Evolutionary conservation across 208 protist species (phyloP), one percentile per base, ranked within the genome.

Genomic region (Acanthamoeba culbertsoni): DNA sequence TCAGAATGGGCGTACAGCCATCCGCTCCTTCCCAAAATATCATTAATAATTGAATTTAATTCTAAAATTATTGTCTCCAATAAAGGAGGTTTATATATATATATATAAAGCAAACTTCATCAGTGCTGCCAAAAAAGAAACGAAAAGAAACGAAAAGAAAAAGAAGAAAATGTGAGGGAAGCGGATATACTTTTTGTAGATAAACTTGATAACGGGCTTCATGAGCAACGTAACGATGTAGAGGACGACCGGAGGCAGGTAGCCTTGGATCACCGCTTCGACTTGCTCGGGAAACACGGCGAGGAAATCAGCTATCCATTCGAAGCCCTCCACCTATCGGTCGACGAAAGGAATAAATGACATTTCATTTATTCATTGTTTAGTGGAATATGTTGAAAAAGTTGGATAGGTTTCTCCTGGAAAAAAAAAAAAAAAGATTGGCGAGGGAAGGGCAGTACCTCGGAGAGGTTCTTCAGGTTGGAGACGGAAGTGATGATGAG

Each of bases 1-100:
- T 68, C 46, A 18, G 79, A 89, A 26, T 65, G 79, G 20, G 79
- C 79, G 51, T 89, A 89, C 31, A 89, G 35, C 55, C 79, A 59
- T 65, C 79, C 55, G 26, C 55, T 89, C 55, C 51, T 89, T n/a
- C 0, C 53, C 16, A n/a, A 62, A 62, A 62, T 16, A 16, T 73
- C 4, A 26, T 73, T 16, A 62, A 77, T 53, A 14, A 53, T 23
- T 3, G 4, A 45, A 48, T 55, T 55, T 18, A 55, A 55, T 55
- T 55, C 18, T n/a, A n/a, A n/a, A n/a, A n/a, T n/a, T n/a, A n/a
- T n/a, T n/a, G n/a, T n/a, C n/a, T n/a, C n/a, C n/a, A n/a, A n/a
- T n/a, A n/a, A n/a, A n/a, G n/a, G n/a, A n/a, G n/a, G n/a, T n/a
- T n/a, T n/a, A n/a, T n/a, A n/a, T n/a, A n/a, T n/a, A n/a, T n/a